These are phyloP conservation scores for Carex pumila DNA, from an alignment of 176 grass and related monocot genomes.

Conservation along the genomic window DNA sequence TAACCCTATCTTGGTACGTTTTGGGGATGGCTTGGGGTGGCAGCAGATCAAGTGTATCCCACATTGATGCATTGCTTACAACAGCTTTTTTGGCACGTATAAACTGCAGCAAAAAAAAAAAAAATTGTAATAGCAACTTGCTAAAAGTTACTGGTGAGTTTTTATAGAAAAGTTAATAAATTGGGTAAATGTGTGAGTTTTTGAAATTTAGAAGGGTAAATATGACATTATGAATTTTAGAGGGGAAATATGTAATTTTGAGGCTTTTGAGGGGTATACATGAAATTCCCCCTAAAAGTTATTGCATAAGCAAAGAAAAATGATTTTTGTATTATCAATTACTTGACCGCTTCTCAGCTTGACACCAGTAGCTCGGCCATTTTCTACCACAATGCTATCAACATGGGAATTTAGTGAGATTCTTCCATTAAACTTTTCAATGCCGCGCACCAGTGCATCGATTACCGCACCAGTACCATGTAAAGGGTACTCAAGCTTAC, in stretches of 20 bases:
- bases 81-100: conserved; percentile 88
- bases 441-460: conserved; percentile 66
- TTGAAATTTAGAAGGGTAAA: too few relatives aligned
- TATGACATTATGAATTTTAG: too few relatives aligned
- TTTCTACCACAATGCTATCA: conserved; percentile 70
- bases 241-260: too few relatives aligned
- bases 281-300: background rate
- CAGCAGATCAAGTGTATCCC: conserved; percentile 82
- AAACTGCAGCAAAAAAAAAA: conserved; percentile 33
- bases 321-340: conserved; percentile 14
- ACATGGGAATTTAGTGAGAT: conserved; percentile 70
- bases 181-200: too few relatives aligned
- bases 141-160: background rate
- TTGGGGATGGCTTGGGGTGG: conserved; percentile 54
- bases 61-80: conserved; percentile 90
- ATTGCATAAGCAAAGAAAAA: background rate
- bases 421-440: conserved; percentile 80
- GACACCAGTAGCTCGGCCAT: conserved; percentile 75
- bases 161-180: too few relatives aligned
- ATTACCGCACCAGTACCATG: conserved; percentile 76
- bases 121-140: background rate
- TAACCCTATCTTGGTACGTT: conserved; percentile 59
- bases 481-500: conserved; percentile 78
- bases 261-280: too few relatives aligned
- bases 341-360: conserved; percentile 74